Conservation (phyloP, 441 rosid genomes). For the Populus hybrid region DNA sequence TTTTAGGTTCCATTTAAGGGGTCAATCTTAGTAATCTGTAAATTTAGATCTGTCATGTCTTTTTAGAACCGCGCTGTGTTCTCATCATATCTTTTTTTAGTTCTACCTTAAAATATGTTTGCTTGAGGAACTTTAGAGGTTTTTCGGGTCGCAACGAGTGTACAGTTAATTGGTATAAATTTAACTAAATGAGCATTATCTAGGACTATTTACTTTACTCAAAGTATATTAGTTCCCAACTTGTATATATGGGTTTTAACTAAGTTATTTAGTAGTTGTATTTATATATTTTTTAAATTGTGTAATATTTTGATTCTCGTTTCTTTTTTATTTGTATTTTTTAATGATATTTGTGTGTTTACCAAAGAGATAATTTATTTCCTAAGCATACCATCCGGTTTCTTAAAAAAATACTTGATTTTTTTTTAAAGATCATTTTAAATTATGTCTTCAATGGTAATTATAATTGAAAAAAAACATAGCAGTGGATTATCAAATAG, state of each 20-base stretch:
- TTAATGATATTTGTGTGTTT: too few relatives aligned
- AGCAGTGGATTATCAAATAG: not conserved
- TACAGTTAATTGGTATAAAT: slow-evolving; percentile 22
- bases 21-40: slow-evolving; percentile 27
- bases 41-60: slow-evolving; percentile 21
- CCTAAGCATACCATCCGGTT: too few relatives aligned
- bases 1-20: slow-evolving; percentile 4
- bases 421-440: too few relatives aligned
- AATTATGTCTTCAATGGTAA: not conserved
- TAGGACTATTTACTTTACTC: not conserved
- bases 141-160: slow-evolving; percentile 9
- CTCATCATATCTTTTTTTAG: not conserved
- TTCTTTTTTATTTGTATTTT: not conserved
- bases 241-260: not conserved
- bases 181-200: not conserved
- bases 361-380: too few relatives aligned
- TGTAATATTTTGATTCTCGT: too few relatives aligned
- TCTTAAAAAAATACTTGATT: too few relatives aligned
- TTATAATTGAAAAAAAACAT: too few relatives aligned
- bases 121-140: not conserved
- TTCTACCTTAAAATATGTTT: not conserved
- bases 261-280: not conserved
- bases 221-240: not conserved
- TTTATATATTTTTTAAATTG: too few relatives aligned
- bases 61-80: not conserved